phyloP scores from a whole-genome alignment of 306 rosid genomes.

The Cicer arietinum region DNA sequence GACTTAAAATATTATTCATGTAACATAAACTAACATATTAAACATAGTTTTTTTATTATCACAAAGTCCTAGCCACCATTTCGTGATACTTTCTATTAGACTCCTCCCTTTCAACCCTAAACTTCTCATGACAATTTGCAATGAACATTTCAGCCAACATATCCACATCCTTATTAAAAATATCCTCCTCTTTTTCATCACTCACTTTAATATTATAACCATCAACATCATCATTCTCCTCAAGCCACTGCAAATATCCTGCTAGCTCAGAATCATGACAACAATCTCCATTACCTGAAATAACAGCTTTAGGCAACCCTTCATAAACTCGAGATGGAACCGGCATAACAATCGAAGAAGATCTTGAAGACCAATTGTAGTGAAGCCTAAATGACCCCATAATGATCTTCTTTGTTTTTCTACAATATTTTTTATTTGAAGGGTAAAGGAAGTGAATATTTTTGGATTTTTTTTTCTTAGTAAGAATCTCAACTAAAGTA shows the following conservation, averaged over 20 bases:
- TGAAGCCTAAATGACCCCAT: conserved; percentile 89
- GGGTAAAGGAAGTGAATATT: conserved; percentile 7
- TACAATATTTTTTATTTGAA: conserved; percentile 23
- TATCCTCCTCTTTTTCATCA: background rate
- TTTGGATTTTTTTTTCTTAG: conserved; percentile 45
- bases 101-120: conserved; percentile 87
- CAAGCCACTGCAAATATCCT: conserved; percentile 86
- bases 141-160: conserved; percentile 80
- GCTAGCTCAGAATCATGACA: conserved; percentile 57
- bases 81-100: conserved; percentile 80
- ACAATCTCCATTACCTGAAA: background rate
- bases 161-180: conserved; percentile 65
- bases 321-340: conserved; percentile 59
- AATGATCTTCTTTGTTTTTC: conserved; percentile 52
- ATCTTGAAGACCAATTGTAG: conserved; percentile 77
- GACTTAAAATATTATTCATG: no score
- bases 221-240: conserved; percentile 54
- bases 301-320: conserved; percentile 34
- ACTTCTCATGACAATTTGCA: conserved; percentile 77
- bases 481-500: conserved; percentile 42
- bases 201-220: background rate
- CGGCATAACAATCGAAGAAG: conserved; percentile 62
- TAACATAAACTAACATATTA: background rate
- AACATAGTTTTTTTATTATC: background rate
- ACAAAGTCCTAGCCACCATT: conserved; percentile 72